Base-by-base conservation (phyloP, 139 green algal species). In the Ulvella scutata region DNA sequence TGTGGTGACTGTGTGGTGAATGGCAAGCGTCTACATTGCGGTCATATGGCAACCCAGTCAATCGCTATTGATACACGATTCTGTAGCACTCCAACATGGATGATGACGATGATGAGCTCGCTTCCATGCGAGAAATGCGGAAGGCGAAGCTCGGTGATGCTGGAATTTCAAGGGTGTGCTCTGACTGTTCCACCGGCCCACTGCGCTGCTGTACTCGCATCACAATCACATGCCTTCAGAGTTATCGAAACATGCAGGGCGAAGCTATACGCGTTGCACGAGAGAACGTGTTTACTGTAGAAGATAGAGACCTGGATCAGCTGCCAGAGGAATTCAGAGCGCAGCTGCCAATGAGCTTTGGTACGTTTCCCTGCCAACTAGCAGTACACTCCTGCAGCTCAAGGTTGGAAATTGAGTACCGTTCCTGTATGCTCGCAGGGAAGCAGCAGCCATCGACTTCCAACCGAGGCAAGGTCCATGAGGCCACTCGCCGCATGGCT, bases 61-160 rank as follows among this genome's bases (percentile, higher is more conserved):
- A n/a, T n/a, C n/a, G n/a, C n/a, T n/a, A n/a, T n/a, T n/a, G n/a
- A n/a, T n/a, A n/a, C n/a, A n/a, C n/a, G n/a, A n/a, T n/a, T n/a
- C n/a, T n/a, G n/a, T n/a, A n/a, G n/a, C n/a, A n/a, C n/a, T n/a
- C n/a, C n/a, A n/a, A 34, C 13, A 67, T 67, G 51, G 78, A 87
- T 43, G 87, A 91, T 23, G 80, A 85, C 3, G 80, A 85, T 3
- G 84, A 88, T 28, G 87, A 92, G 74, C 73, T 92, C 4, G 85
- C 87, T 20, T 60, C 77, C 23, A 51, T 92, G 74, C 72, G 87
- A 1, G 77, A 75, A n/a, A 59, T 83, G 44, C 78, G 87, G 21
- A 78, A 78, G 13, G 79, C 76, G 34, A 67, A 80, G 0, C 62
- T 79, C 4, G 87, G 85, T 7, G 75, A 62, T 23, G 3, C 2